These are phyloP conservation scores for Saccharum officinarum DNA, from an alignment of 176 grass and related monocot species.

Conservation along the genomic window DNA sequence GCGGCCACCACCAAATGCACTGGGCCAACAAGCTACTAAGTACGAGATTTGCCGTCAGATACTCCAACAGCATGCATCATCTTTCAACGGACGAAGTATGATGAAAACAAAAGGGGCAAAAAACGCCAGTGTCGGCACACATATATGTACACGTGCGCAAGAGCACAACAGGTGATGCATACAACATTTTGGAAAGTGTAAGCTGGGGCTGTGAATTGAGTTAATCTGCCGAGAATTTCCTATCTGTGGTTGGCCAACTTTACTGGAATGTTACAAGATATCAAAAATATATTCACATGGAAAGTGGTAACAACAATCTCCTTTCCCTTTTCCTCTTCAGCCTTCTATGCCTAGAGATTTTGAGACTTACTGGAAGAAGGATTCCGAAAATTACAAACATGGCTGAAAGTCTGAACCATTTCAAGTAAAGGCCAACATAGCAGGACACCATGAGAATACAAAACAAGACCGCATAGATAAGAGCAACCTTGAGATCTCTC, in stretches of 20 bases:
- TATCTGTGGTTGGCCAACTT: conserved; percentile 45
- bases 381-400: conserved; percentile 67
- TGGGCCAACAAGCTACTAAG: not conserved
- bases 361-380: conserved; percentile 70
- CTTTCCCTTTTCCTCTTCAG: conserved; percentile 85
- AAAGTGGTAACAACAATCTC: conserved; percentile 87
- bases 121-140: not conserved
- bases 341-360: conserved; percentile 86
- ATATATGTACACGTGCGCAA: conserved; percentile 28
- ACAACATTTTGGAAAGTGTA: conserved; percentile 27
- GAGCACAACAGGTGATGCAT: conserved; percentile 5
- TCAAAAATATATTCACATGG: conserved; percentile 82
- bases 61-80: conserved; percentile 18
- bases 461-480: conserved; percentile 63
- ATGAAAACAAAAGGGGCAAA: not conserved
- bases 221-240: conserved; percentile 30
- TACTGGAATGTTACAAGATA: conserved; percentile 51
- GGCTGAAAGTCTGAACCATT: conserved; percentile 67
- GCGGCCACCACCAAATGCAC: conserved; percentile 32
- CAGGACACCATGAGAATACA: conserved; percentile 76
- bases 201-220: conserved; percentile 11
- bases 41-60: not conserved
- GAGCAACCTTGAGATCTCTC: conserved; percentile 71
- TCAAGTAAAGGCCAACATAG: conserved; percentile 54
- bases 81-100: not conserved